Base-by-base conservation (phyloP, 1,139 yeast genomes). In the Taphrina deformans region DNA sequence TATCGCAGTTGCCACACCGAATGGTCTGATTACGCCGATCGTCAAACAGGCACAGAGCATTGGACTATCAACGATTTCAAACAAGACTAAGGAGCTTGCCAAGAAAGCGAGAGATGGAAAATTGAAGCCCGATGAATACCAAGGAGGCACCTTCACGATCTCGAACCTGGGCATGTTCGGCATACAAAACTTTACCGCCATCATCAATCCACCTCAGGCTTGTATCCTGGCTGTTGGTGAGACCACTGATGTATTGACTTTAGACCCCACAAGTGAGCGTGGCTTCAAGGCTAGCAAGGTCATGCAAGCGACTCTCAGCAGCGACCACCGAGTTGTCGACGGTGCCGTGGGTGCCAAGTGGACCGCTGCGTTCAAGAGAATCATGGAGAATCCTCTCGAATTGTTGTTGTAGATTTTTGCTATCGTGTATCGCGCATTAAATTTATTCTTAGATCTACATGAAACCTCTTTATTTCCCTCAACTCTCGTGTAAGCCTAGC, bases 111-210 rank as follows among this genome's bases (percentile, higher is more conserved):
- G 93, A 79, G 90, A 83, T 69, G 92, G 91, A 79, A 93, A 92
- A 82, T 85, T 93, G 76, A 76, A 80, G 71, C 99, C 99, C 69
- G 96, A 90, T 78, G 99, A 93, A 80, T 95, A 88, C 85, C 97
- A 90, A 83, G 99, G 99, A 74, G 99, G 99, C 76, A 92, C 99
- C 72, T 89, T 93, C 77, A 90, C 97, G 78, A 92, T 93, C 75
- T 92, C 98, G 71, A 93, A 93, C 87, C 82, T 95, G 83, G 99
- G 99, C 75, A 93, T 93, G 99, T 84, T 82, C 68, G 98, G 99
- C 66, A 97, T 93, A 62, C 83, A 86, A 71, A 76, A 87, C 76
- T 93, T 93, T 84, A 92, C 99, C 52, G 93, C 99, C 45, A 93
- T 93, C 79, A 87, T 93, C 77, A 93, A 93, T 85, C 98, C 97